Conservation (phyloP, 352 stramenopile genomes). For the Globisporangium emineosum region DNA sequence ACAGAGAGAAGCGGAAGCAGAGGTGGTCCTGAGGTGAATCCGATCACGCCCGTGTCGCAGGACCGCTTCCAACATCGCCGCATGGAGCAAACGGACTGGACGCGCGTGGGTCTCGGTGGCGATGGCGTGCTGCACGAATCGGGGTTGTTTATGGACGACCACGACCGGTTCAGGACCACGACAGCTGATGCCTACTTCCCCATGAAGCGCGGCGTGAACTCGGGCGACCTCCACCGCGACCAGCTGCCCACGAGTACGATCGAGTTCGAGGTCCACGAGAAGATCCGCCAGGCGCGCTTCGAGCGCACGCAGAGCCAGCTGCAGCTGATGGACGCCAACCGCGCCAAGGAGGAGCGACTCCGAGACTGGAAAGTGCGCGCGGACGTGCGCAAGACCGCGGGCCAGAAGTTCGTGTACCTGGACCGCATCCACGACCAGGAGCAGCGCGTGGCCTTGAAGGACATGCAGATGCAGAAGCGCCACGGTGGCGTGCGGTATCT, state of each 20-base stretch:
- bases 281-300: constrained; percentile 34
- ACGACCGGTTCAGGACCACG: constrained; percentile 62
- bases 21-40: constrained; percentile 21
- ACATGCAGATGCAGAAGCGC: constrained; percentile 63
- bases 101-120: constrained; percentile 65
- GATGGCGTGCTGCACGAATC: constrained; percentile 49
- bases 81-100: constrained; percentile 69
- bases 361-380: constrained; percentile 52
- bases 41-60: constrained; percentile 33
- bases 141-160: constrained; percentile 33
- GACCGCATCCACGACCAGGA: constrained; percentile 62
- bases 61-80: constrained; percentile 60
- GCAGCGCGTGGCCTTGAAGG: constrained; percentile 40
- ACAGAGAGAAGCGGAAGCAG: constrained; percentile 12
- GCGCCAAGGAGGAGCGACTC: constrained; percentile 34
- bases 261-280: constrained; percentile 35
- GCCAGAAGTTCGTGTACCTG: constrained; percentile 53
- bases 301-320: constrained; percentile 43
- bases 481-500: constrained; percentile 63
- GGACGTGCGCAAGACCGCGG: constrained; percentile 45
- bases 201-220: constrained; percentile 33
- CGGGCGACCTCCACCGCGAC: constrained; percentile 38
- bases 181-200: constrained; percentile 49
- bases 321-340: constrained; percentile 26
- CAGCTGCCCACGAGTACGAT: constrained; percentile 22